Evolutionary conservation across 306 rosid species (phyloP).

Genomic region (Lathyrus aphaca): DNA sequence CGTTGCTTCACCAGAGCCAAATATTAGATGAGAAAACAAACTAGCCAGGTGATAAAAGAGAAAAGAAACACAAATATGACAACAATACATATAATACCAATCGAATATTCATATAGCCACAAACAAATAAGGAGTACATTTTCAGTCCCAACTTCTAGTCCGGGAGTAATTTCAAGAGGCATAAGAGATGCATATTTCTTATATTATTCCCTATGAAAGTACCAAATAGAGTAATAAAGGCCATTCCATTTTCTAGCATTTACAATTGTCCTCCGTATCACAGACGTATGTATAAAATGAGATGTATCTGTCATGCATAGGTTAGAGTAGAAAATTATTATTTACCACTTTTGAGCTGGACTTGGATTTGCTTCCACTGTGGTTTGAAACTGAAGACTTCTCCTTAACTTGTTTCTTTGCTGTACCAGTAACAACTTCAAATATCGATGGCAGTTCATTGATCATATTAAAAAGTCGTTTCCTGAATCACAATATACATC

Average conservation of each 20-base stretch:
- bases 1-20: conserved; percentile 51
- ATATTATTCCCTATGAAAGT: too few species aligned
- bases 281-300: conserved; percentile 22
- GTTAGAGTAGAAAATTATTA: conserved; percentile 26
- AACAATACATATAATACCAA: not conserved
- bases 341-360: conserved; percentile 69
- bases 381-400: conserved; percentile 71
- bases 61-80: conserved; percentile 25
- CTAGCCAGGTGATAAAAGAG: conserved; percentile 17
- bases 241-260: too few species aligned
- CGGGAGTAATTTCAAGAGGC: too few species aligned
- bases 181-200: too few species aligned
- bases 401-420: conserved; percentile 86
- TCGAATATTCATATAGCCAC: conserved; percentile 11
- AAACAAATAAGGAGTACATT: conserved; percentile 10
- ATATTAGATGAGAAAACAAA: conserved; percentile 28
- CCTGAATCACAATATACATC: conserved; percentile 50
- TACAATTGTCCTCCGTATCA: not conserved
- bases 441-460: conserved; percentile 82
- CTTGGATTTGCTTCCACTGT: conserved; percentile 78
- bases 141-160: not conserved
- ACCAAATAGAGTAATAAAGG: too few species aligned
- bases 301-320: conserved; percentile 1
- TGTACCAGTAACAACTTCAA: conserved; percentile 80
- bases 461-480: conserved; percentile 83